These are phyloP conservation scores for Podaxis pistillaris DNA, from an alignment of 768 basidiomycete genomes.

Conservation along the genomic window DNA sequence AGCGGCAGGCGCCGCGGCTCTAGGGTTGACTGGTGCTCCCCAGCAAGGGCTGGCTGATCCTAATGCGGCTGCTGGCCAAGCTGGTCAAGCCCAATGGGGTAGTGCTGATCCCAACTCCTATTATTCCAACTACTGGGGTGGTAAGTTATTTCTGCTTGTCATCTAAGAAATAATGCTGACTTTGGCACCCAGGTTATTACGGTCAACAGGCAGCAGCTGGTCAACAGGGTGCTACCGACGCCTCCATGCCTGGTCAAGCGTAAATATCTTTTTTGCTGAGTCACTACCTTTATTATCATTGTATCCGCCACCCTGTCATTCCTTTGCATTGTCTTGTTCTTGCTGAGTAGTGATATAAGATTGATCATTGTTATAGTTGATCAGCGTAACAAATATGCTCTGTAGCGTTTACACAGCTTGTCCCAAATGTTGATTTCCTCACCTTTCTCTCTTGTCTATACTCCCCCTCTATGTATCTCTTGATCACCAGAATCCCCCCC, in stretches of 20 bases:
- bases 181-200: slow-evolving; percentile 63
- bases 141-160: slow-evolving; percentile 38
- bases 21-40: slow-evolving; percentile 52
- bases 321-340: slow-evolving; percentile 28
- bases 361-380: slow-evolving; percentile 17
- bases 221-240: slow-evolving; percentile 59
- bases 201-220: slow-evolving; percentile 62
- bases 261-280: slow-evolving; percentile 24
- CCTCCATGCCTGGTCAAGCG: slow-evolving; percentile 50
- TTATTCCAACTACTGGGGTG: slow-evolving; percentile 84
- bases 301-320: slow-evolving; percentile 21
- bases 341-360: slow-evolving; percentile 12
- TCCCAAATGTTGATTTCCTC: slow-evolving; percentile 16
- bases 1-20: slow-evolving; percentile 51
- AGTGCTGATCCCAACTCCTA: slow-evolving; percentile 70
- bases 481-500: slow-evolving; percentile 18
- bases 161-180: slow-evolving; percentile 12
- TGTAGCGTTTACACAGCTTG: slow-evolving; percentile 4
- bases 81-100: slow-evolving; percentile 76
- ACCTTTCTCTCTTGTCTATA: slow-evolving; percentile 22
- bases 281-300: slow-evolving; percentile 20
- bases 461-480: slow-evolving; percentile 19
- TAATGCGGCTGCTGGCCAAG: slow-evolving; percentile 51
- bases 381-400: slow-evolving; percentile 23
- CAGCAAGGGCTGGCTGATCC: slow-evolving; percentile 59